Evolutionary conservation across 345 rosid species (phyloP), one percentile per base, ranked within the genome.

Genomic region (Hibiscus mutabilis): DNA sequence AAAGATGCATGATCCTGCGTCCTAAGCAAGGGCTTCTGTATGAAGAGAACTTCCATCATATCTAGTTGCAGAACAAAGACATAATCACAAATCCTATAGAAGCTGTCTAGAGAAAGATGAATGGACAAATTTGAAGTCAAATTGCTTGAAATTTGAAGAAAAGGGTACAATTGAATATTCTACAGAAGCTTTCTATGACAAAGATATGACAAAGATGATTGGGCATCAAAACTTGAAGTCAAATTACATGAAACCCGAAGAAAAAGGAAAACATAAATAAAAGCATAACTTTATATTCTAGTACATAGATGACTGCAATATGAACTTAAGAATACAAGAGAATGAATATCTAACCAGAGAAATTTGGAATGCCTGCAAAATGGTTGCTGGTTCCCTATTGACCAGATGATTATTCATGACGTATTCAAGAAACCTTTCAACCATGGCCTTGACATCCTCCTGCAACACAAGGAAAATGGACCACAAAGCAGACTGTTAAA

Each of bases 311-410:
- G 29, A 64, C 68, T 64, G 18, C 49, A 33, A 22, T 52, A 18
- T 27, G 12, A 29, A 53, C 7, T 53, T 3, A 35, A 35, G 15
- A 35, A 33, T 33, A 16, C 13, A 35, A 7, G 15, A 52, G 66
- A 37, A 19, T 10, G 22, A 22, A 62, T 56, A 31, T 69, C 91
- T 80, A 52, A 95, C 99, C 92, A 92, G 67, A 52, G 98, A 89
- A 70, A 95, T 79, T 79, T 84, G 91, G 74, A 95, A 95, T 19
- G 97, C 99, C 81, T 92, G 96, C 76, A 87, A 82, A 37, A 77
- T 70, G 61, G 87, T 74, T 47, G 75, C 79, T 24, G 89, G 88
- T 79, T 92, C 89, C 80, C 75, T 77, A 60, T 66, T 77, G 63
- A 92, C 82, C 73, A 24, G 83, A 77, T 86, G 84, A 75, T 92